Evolutionary conservation across 1,284 basidiomycete species (phyloP).

Genomic region (Butyriboletus appendiculatus): DNA sequence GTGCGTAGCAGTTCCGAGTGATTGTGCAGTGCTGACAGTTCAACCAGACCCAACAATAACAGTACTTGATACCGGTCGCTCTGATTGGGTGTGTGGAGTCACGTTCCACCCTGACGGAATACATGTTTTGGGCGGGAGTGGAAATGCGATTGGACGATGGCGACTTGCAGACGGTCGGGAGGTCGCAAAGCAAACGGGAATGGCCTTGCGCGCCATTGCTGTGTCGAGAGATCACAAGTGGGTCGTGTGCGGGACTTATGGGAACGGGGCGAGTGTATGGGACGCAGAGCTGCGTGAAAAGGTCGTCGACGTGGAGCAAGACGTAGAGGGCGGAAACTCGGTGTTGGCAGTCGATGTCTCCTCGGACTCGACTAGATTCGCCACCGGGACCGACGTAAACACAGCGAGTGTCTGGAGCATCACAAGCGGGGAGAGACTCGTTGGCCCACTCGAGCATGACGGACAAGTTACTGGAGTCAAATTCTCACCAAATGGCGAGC

Average conservation of each 20-base stretch:
- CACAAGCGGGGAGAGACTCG: neutral
- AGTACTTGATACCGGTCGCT: neutral
- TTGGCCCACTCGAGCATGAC: neutral
- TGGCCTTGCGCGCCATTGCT: neutral
- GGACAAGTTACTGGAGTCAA: neutral
- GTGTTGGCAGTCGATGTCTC: neutral
- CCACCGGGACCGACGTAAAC: too few relatives aligned
- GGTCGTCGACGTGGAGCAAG: neutral
- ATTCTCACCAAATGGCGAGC: neutral
- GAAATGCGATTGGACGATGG: neutral
- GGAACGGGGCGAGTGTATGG: neutral
- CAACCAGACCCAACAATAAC: neutral
- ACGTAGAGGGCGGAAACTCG: too few relatives aligned
- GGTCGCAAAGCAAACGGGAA: neutral
- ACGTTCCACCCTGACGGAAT: neutral
- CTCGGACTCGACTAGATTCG: neutral
- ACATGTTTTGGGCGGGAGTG: neutral
- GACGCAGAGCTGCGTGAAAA: neutral
- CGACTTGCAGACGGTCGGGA: neutral
- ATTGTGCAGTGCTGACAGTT: neutral
- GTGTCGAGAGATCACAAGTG: neutral
- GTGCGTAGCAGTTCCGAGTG: neutral
- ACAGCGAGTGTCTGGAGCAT: neutral
- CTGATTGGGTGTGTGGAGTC: rapidly evolving
- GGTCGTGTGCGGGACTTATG: neutral